A percentile compares a stretch with the other conserved stretches of the same genome.
phyloP scores from a whole-genome alignment of 345 rosid genomes.

The Salix purpurea region DNA sequence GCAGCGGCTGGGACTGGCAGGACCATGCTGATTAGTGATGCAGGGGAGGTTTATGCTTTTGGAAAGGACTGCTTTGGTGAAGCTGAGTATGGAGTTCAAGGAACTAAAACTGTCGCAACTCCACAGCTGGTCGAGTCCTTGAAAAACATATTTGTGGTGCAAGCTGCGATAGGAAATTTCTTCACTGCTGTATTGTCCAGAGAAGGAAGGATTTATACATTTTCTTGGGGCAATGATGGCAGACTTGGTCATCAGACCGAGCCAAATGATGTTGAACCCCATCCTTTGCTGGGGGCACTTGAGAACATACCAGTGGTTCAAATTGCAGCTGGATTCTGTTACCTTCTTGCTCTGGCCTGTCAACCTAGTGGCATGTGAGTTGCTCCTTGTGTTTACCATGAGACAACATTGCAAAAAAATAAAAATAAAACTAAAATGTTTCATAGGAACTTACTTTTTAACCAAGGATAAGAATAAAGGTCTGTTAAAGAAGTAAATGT shows the following conservation, averaged over 20 bases:
- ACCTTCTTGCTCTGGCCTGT: slow-evolving; percentile 87
- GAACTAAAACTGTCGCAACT: slow-evolving; percentile 53
- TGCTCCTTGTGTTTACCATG: slow-evolving; percentile 12
- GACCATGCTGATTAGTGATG: slow-evolving; percentile 90
- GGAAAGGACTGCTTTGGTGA: slow-evolving; percentile 85
- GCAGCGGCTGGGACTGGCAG: slow-evolving; percentile 82
- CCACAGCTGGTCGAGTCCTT: slow-evolving; percentile 78
- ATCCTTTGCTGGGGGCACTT: slow-evolving; percentile 77
- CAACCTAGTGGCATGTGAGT: slow-evolving; percentile 95
- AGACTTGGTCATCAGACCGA: slow-evolving; percentile 84
- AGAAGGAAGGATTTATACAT: slow-evolving; percentile 92
- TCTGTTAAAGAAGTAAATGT: background rate
- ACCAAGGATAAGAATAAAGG: background rate
- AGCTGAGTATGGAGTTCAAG: slow-evolving; percentile 55
- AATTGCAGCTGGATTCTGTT: slow-evolving; percentile 91
- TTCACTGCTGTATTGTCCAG: slow-evolving; percentile 88
- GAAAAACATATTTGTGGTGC: slow-evolving; percentile 78
- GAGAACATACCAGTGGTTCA: slow-evolving; percentile 86
- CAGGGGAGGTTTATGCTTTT: slow-evolving; percentile 76
- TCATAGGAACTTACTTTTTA: background rate
- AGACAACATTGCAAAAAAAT: background rate
- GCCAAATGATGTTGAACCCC: slow-evolving; percentile 63
- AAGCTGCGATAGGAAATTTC: slow-evolving; percentile 84
- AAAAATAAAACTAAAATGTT: background rate
- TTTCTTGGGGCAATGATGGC: slow-evolving; percentile 81